Conservation (phyloP, 805 yeast species). For the Blastobotrys parvus region DNA sequence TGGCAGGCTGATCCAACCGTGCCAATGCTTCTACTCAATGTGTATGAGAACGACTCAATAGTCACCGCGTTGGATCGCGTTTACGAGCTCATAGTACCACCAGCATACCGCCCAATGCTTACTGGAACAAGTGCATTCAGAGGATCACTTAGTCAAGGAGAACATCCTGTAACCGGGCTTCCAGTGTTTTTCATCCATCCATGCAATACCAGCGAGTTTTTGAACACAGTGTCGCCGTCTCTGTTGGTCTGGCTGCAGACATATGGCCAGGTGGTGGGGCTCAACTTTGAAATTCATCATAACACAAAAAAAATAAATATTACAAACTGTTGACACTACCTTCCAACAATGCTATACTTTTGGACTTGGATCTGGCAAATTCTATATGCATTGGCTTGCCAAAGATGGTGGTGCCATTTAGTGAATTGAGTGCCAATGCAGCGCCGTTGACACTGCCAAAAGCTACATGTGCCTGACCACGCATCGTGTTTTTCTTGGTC, state of each 20-base stretch:
- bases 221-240: slow-evolving; percentile 19
- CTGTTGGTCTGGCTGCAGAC: slow-evolving; percentile 24
- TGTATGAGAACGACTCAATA: slow-evolving; percentile 10
- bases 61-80: slow-evolving; percentile 12
- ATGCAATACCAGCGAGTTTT: slow-evolving; percentile 30
- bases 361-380: slow-evolving; percentile 25
- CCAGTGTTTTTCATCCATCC: slow-evolving; percentile 34
- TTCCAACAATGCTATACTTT: slow-evolving; percentile 24
- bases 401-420: slow-evolving; percentile 26
- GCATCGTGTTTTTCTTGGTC: slow-evolving; percentile 31
- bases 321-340: slow-evolving; percentile 20
- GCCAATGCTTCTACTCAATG: slow-evolving; percentile 24
- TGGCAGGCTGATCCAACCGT: slow-evolving; percentile 26
- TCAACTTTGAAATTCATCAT: slow-evolving; percentile 13
- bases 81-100: slow-evolving; percentile 5
- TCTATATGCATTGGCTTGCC: slow-evolving; percentile 29
- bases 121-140: not conserved
- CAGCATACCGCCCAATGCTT: slow-evolving; percentile 2
- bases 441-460: slow-evolving; percentile 26
- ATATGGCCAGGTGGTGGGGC: slow-evolving; percentile 26
- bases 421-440: slow-evolving; percentile 22
- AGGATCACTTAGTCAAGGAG: slow-evolving; percentile 18
- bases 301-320: not conserved
- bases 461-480: slow-evolving; percentile 37
- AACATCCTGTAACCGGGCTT: slow-evolving; percentile 23